Conservation (phyloP, 2,329 filamentous ascomycete genomes). For the Penicillium fuscoglaucum region DNA sequence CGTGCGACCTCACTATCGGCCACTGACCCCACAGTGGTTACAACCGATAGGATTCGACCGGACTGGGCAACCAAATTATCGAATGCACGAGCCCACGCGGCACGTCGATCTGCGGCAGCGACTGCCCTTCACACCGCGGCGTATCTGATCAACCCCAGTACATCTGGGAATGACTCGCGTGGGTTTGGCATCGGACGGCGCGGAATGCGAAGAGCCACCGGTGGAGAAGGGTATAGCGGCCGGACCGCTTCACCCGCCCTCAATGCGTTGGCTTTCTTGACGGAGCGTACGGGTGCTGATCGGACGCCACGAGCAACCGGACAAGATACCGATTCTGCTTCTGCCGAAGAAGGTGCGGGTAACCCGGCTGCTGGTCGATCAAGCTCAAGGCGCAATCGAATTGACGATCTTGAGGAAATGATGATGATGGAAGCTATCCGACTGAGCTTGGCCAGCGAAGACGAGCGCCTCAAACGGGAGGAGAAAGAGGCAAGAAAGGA, state of each 20-base stretch:
- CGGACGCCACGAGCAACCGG: conserved; percentile 29
- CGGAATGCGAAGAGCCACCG: conserved; percentile 43
- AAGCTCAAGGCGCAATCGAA: conserved; percentile 60
- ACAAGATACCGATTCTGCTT: conserved; percentile 40
- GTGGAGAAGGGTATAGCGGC: conserved; percentile 35
- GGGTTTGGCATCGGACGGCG: conserved; percentile 60
- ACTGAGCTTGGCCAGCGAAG: conserved; percentile 85
- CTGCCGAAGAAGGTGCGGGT: conserved; percentile 35
- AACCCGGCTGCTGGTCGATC: conserved; percentile 46
- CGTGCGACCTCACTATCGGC: conserved; percentile 74
- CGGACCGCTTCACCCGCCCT: conserved; percentile 43
- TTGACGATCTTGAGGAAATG: conserved; percentile 92
- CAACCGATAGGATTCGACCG: conserved; percentile 86
- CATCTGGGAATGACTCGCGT: conserved; percentile 45
- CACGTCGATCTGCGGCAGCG: conserved; percentile 84
- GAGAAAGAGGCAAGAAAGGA: conserved; percentile 80
- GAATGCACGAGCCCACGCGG: conserved; percentile 78
- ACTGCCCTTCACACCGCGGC: conserved; percentile 94
- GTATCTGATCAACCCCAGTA: conserved; percentile 73
- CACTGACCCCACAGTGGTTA: conserved; percentile 80
- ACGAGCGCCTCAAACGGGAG: conserved; percentile 83
- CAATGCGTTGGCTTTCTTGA: conserved; percentile 49
- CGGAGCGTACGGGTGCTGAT: conserved; percentile 44
- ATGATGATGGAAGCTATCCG: conserved; percentile 99
- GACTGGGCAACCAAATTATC: conserved; percentile 93